Conservation (phyloP, 163 green algal genomes). For the Botryococcus braunii region DNA sequence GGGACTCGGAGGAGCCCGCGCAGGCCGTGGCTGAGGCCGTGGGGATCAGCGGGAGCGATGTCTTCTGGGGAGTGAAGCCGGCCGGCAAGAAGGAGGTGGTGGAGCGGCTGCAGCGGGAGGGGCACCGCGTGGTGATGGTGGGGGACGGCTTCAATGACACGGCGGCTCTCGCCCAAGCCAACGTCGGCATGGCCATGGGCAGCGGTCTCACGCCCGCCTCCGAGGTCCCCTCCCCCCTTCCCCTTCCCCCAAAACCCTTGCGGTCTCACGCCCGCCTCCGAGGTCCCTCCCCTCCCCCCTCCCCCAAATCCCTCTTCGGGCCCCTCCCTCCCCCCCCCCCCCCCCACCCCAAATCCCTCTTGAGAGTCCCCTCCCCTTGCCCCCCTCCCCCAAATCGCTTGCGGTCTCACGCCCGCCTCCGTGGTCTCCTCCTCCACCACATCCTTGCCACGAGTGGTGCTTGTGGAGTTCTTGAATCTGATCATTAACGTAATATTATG, state of each 20-base stretch:
- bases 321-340: constrained; percentile 77
- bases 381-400: constrained; percentile 85
- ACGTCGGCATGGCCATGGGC: constrained; percentile 95
- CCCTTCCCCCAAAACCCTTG: no score
- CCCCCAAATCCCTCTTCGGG: no score
- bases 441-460: no score
- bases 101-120: constrained; percentile 30
- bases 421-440: constrained; percentile 68
- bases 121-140: constrained; percentile 82
- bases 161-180: constrained; percentile 72
- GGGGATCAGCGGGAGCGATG: constrained; percentile 57
- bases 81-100: constrained; percentile 70
- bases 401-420: constrained; percentile 57
- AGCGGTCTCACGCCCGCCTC: constrained; percentile 78
- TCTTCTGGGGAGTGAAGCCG: constrained; percentile 72
- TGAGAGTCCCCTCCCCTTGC: no score
- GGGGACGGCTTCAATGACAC: constrained; percentile 96
- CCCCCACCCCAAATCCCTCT: no score
- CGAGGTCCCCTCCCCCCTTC: constrained; percentile 70
- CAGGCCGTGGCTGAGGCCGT: constrained; percentile 60
- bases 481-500: no score
- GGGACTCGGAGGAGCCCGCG: constrained; percentile 48
- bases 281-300: constrained; percentile 71
- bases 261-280: constrained; percentile 76
- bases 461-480: no score